A percentile compares a stretch with the other conserved stretches of the same genome.
Conservation (phyloP, 164 flowering plant species). For the Houttuynia cordata region DNA sequence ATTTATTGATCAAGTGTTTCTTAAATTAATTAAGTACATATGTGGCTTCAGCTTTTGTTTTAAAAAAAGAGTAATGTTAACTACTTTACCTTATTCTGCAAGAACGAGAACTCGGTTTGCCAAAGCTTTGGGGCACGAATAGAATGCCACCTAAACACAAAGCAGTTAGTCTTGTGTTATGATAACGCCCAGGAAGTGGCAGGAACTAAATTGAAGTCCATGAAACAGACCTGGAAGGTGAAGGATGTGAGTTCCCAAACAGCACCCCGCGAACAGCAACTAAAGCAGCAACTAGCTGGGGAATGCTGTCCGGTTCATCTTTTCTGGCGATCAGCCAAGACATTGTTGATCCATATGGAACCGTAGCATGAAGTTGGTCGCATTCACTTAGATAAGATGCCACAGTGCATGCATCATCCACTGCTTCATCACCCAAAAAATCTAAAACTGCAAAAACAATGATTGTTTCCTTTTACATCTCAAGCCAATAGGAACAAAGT, state of each 20-base stretch:
- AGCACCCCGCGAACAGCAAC: slow-evolving; percentile 89
- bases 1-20: background rate
- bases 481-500: background rate
- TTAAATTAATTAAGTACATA: background rate
- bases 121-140: slow-evolving; percentile 84
- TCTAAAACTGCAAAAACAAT: slow-evolving; percentile 56
- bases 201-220: background rate
- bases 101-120: too few relatives aligned
- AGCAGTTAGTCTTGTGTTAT: background rate
- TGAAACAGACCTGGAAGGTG: slow-evolving; percentile 48
- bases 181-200: background rate
- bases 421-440: slow-evolving; percentile 71
- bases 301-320: slow-evolving; percentile 46
- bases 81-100: slow-evolving; percentile 53
- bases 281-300: slow-evolving; percentile 75
- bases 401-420: slow-evolving; percentile 63
- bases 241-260: slow-evolving; percentile 70
- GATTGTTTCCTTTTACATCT: background rate
- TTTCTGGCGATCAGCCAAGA: slow-evolving; percentile 19
- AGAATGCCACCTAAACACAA: slow-evolving; percentile 68
- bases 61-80: background rate
- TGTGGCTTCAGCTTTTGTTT: background rate
- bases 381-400: slow-evolving; percentile 76
- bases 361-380: slow-evolving; percentile 55
- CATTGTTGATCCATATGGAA: slow-evolving; percentile 12